Conservation (phyloP, 352 stramenopile genomes). For the Globisporangium orthogonon region DNA sequence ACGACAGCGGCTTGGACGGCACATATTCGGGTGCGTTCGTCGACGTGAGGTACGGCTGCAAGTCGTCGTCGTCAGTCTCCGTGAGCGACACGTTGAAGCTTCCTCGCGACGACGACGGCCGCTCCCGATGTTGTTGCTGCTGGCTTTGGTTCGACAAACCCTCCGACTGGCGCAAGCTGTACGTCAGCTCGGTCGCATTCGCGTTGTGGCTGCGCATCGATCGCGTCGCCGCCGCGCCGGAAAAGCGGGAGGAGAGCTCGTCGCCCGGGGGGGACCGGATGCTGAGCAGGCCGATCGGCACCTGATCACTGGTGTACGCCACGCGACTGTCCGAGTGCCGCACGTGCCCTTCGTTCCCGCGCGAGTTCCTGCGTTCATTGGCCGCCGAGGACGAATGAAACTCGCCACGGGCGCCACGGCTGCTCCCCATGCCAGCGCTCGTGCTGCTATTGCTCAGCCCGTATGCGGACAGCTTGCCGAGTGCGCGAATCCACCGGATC, state of each 20-base stretch:
- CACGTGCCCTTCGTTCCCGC: neutral
- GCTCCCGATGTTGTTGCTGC: neutral
- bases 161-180: slow-evolving; percentile 6
- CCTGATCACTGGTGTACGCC: slow-evolving; percentile 10
- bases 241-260: slow-evolving; percentile 1
- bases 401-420: neutral
- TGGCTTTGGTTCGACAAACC: neutral
- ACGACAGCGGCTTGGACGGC: slow-evolving; percentile 26
- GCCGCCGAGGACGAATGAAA: slow-evolving; percentile 6
- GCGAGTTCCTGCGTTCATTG: neutral
- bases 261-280: slow-evolving; percentile 1
- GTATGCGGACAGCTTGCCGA: slow-evolving; percentile 44
- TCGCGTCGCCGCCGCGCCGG: neutral
- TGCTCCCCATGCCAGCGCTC: neutral
- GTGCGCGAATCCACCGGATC: slow-evolving; percentile 53
- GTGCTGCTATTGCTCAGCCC: slow-evolving; percentile 2
- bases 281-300: slow-evolving; percentile 3
- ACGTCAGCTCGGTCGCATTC: slow-evolving; percentile 12
- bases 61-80: slow-evolving; percentile 6
- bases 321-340: slow-evolving; percentile 17
- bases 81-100: slow-evolving; percentile 1
- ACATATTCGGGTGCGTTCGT: slow-evolving; percentile 23
- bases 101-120: slow-evolving; percentile 4
- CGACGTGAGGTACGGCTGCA: slow-evolving; percentile 2
- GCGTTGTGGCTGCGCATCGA: neutral